Evolutionary conservation across 1,284 basidiomycete genomes (phyloP), one percentile per base, ranked within the genome.

Genomic region (Rhodofomes roseus): DNA sequence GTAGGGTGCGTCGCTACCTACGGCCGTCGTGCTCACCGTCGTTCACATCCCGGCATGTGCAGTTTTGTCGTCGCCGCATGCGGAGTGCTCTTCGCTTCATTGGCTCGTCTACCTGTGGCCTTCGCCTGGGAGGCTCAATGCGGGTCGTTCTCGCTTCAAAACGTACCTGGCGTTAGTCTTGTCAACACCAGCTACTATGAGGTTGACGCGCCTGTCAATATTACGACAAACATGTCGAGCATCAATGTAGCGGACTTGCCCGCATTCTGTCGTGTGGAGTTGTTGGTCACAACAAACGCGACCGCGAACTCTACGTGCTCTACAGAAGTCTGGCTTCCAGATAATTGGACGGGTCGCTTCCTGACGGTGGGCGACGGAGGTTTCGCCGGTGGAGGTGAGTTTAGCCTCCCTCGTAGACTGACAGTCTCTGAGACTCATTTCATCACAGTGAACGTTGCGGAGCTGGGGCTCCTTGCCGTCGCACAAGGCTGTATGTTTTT

Each of bases 301-400:
- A 68, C 70, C 7, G 58, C 67, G 16, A 41, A 50, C 5, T 68
- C 67, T 7, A 63, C 60, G 11, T 27, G 68, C 67, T 9, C 65
- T 50, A 62, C 70, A 5, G 71, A 71, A 50, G 64, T 69, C 11
- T 72, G 70, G 69, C 65, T 72, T 27, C 71, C 70, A 1, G 69
- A 71, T 50, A 61, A 58, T 4, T 72, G 68, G 69, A 71, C 70
- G 55, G 68, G 67, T 4, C 63, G 71, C 0, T 63, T 68, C 37
- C 57, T 72, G 39, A 67, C 65, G 12, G 53, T 70, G 11, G 70
- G 70, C 7, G 70, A 71, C 41, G 69, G 70, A 12, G 71, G 70
- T 2, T 59, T 69, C 27, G 65, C 66, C 16, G 70, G 70, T 5
- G 70, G 68, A 63, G 68, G 67, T 70, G 46, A 8, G 63, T 27